A percentile compares a stretch with the other conserved stretches of the same genome.
phyloP scores from a whole-genome alignment of 1,139 yeast genomes.

The Yamadazyma triangularis region DNA sequence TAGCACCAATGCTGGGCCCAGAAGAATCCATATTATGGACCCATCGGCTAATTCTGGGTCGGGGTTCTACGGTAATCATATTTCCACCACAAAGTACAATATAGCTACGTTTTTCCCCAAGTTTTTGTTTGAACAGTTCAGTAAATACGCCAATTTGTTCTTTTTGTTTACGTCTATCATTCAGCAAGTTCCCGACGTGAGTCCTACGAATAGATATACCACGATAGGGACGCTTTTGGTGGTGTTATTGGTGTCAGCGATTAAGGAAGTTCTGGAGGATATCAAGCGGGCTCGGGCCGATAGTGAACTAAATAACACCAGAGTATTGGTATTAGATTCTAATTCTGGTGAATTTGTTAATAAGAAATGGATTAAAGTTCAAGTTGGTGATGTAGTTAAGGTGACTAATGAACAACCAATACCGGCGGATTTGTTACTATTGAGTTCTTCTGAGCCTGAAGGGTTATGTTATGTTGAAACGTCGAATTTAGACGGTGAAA shows the following conservation, averaged over 20 bases:
- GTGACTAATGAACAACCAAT: conserved; percentile 86
- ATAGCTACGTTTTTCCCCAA: conserved; percentile 91
- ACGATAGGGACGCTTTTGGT: conserved; percentile 87
- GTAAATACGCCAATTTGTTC: conserved; percentile 93
- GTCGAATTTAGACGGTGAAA: conserved; percentile 96
- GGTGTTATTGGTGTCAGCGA: conserved; percentile 84
- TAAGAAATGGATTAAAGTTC: conserved; percentile 81
- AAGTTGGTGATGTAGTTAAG: conserved; percentile 87
- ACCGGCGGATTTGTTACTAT: conserved; percentile 85
- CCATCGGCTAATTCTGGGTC: conserved; percentile 47
- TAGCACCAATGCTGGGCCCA: conserved; percentile 36
- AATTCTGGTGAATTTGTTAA: conserved; percentile 54
- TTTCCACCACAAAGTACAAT: conserved; percentile 96
- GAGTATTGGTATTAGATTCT: conserved; percentile 64
- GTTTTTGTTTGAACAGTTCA: conserved; percentile 91
- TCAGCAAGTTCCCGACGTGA: conserved; percentile 95
- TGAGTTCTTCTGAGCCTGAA: conserved; percentile 95
- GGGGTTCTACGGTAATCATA: conserved; percentile 75
- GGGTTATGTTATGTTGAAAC: conserved; percentile 97
- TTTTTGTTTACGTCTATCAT: conserved; percentile 88
- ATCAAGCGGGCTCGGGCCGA: conserved; percentile 86
- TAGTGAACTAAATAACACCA: conserved; percentile 79
- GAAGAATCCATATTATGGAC: conserved; percentile 69
- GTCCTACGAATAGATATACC: conserved; percentile 95
- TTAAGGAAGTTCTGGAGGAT: conserved; percentile 89